Percentiles rank a stretch among this genome's conserved stretches.
Evolutionary conservation across 345 rosid species (phyloP).

Genomic region (Fremontodendron californicum): DNA sequence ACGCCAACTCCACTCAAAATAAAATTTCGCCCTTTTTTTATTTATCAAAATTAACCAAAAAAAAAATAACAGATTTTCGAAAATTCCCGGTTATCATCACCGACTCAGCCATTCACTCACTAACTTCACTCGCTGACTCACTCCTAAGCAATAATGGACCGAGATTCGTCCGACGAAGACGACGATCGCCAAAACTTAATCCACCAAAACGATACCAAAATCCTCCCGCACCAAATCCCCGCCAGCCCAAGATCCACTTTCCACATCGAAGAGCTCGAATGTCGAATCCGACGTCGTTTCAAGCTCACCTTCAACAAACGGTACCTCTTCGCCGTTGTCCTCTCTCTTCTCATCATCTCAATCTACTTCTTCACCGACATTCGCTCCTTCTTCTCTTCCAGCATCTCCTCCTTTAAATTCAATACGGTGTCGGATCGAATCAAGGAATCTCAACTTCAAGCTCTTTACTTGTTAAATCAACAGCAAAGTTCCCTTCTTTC

Average conservation of each 20-base stretch:
- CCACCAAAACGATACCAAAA: constrained; percentile 55
- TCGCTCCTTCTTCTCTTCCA: constrained; percentile 39
- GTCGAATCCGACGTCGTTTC: constrained; percentile 31
- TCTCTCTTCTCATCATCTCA: constrained; percentile 44
- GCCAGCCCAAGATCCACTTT: constrained; percentile 37
- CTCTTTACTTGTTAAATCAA: constrained; percentile 56
- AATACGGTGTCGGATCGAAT: constrained; percentile 40
- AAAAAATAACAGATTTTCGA: background rate
- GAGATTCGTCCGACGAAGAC: constrained; percentile 62
- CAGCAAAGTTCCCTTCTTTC: constrained; percentile 53
- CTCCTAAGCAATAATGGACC: constrained; percentile 40
- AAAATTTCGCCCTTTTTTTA: background rate
- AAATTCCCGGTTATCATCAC: background rate
- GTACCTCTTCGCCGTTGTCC: constrained; percentile 40
- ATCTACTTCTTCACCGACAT: constrained; percentile 46
- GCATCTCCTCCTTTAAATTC: constrained; percentile 24
- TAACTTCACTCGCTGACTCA: background rate
- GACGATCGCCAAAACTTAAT: constrained; percentile 62
- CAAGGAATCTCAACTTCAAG: constrained; percentile 72
- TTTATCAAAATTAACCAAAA: background rate
- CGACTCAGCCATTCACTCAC: background rate
- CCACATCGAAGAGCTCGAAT: constrained; percentile 43
- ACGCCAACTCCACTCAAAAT: background rate
- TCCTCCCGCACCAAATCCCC: constrained; percentile 15
- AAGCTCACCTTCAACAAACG: constrained; percentile 32